Evolutionary conservation across 768 basidiomycete species (phyloP), one percentile per base, ranked within the genome.

Genomic region (Mrakia frigida): DNA sequence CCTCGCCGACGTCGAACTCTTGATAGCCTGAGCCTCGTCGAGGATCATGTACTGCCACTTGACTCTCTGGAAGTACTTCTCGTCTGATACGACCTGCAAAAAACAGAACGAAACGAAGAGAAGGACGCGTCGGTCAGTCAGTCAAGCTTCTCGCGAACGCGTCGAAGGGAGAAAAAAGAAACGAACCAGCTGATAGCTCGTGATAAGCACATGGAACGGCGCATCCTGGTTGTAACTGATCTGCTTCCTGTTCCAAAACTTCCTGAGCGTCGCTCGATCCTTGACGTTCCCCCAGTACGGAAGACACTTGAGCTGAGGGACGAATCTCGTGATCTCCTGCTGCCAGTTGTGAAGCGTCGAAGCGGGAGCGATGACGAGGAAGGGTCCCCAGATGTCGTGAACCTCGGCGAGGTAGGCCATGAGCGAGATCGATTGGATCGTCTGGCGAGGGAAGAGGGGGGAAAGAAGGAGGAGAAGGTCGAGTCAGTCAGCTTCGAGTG

Each of bases 1-100:
- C 60, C 97, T 88, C 13, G 93, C 92, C 83, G 92, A 94, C 33
- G 92, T 89, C 33, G 97, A 94, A 81, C 94, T 96, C 87, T 99
- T 99, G 87, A 99, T 98, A 75, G 98, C 98, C 84, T 99, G 97
- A 2, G 97, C 97, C 84, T 99, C 97, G 81, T 99, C 97, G n/a
- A 99, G 87, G 77, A 99, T 89, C 96, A 98, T 98, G 82, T 98
- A 99, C 84, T 99, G 97, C 97, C 97, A 99, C 81, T 94, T 96
- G 78, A 98, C 91, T 53, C 92, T 89, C 81, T 97, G 93, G 85
- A 99, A 96, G 84, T 99, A 97, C 80, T 98, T 93, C 81, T 97
- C 94, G 82, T 98, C 97, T 86, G 93, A 92, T 2, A 93, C 94
- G 68, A 96, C 90, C 92, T 94, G 80, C 0, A 67, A 52, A 43